Percentiles rank a stretch among this genome's conserved stretches.
These are phyloP conservation scores for Yamadazyma dushanensis DNA, from an alignment of 1,139 yeast species.

Conservation along the genomic window DNA sequence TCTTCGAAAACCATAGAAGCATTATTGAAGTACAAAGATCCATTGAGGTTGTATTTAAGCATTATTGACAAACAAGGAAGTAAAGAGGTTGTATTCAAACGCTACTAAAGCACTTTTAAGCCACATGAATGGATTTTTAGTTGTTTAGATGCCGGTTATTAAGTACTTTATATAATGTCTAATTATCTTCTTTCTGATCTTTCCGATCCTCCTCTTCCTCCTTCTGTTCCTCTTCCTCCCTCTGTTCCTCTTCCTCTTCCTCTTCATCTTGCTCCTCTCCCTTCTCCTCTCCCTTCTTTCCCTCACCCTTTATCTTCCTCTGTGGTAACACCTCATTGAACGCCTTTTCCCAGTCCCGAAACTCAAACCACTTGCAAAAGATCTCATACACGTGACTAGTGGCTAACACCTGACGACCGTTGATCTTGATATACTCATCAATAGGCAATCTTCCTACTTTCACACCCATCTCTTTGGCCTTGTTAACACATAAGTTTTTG, in stretches of 20 bases:
- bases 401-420: conserved; percentile 87
- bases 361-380: conserved; percentile 77
- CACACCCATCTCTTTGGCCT: conserved; percentile 74
- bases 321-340: conserved; percentile 83
- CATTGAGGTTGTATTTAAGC: too few relatives aligned
- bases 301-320: conserved; percentile 46
- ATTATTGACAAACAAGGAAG: too few relatives aligned
- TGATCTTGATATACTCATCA: conserved; percentile 75
- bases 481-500: conserved; percentile 75
- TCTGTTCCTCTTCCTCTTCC: conserved; percentile 5
- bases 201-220: neutral
- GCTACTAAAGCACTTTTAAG: too few relatives aligned
- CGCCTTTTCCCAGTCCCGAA: conserved; percentile 79
- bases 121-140: too few relatives aligned
- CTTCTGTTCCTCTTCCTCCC: conserved; percentile 5
- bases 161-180: too few relatives aligned
- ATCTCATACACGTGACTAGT: conserved; percentile 93
- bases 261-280: conserved; percentile 7
- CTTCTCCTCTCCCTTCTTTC: conserved; percentile 5
- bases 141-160: too few relatives aligned
- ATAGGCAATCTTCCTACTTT: conserved; percentile 82
- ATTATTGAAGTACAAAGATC: too few relatives aligned
- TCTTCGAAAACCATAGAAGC: too few relatives aligned
- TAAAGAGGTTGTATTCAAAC: too few relatives aligned
- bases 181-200: neutral